Base-by-base conservation (phyloP, 495 filamentous ascomycete species). In the Penicillium fimorum region DNA sequence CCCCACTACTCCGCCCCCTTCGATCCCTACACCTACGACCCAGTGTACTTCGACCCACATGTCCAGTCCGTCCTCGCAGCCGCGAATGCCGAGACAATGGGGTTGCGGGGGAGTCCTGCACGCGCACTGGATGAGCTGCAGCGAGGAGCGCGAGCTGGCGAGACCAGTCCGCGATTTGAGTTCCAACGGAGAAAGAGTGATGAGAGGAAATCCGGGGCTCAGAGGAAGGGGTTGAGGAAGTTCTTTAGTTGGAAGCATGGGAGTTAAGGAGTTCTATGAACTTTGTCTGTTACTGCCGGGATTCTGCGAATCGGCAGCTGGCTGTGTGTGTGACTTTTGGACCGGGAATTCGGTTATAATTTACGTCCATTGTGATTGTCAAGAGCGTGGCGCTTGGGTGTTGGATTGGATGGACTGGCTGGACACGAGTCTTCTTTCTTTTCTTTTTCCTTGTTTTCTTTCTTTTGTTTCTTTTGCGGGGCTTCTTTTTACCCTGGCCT, bases 31-130 rank as follows among this genome's bases (percentile, higher is more conserved):
- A 29, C 63, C 12, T 69, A 66, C 20, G 63, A 66, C 27, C 60
- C 61, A 0, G 49, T 69, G 18, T 67, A 57, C 38, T 51, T 64
- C 12, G 66, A 69, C 22, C 66, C 66, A 12, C 66, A 69, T 48
- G 60, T 69, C 5, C 66, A 64, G 51, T 66, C 63, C 25, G 66
- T 69, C 5, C 61, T 69, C 20, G 66, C 66, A 22, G 66, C 66
- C 30, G 66, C 66, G 33, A 69, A 66, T 13, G 66, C 66, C 4
- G 63, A 69, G 50, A 63, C 22, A 24, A 69, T 69, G 66, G 66
- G 66, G 4, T 52, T 69, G 18, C 56, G 66, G 37, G 60, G 61
- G 2, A 45, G 48, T 25, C 43, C 65, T 52, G 50, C 53, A 45
- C 60, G 58, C 15, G 63, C 53, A 38, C 58, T 64, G 17, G 63